A percentile compares a stretch with the other conserved stretches of the same genome.
Conservation (phyloP, 306 rosid genomes). For the Prunus davidiana region DNA sequence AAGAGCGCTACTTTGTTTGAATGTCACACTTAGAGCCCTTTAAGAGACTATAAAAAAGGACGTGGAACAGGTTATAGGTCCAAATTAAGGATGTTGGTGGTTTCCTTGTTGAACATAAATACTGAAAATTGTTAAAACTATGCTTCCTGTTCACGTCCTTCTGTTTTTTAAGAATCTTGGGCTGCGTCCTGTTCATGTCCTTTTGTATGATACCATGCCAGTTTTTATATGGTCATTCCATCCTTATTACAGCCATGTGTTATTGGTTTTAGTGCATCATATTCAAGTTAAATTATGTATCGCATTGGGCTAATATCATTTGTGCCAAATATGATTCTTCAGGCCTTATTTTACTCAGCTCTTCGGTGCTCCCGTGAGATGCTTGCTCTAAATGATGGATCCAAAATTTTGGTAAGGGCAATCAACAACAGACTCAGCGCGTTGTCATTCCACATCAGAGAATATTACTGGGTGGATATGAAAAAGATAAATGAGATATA, state of each 20-base stretch:
- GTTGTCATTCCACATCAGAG: conserved; percentile 86
- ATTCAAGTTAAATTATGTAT: neutral
- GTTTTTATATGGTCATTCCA: neutral
- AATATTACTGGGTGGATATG: conserved; percentile 93
- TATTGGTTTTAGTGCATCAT: neutral
- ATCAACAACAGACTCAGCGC: conserved; percentile 88
- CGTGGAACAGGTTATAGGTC: neutral
- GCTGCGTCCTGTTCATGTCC: neutral
- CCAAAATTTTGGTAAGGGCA: conserved; percentile 66
- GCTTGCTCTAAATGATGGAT: conserved; percentile 55
- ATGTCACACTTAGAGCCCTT: neutral
- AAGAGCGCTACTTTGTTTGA: neutral
- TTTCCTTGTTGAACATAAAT: conserved; percentile 4
- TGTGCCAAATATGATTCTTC: conserved; percentile 25
- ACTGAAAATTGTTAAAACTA: conserved; percentile 3
- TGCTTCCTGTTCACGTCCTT: neutral
- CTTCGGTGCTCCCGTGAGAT: conserved; percentile 85
- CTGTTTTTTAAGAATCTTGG: neutral
- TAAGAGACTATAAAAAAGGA: neutral
- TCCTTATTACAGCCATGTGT: neutral
- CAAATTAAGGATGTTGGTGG: neutral
- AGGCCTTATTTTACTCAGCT: conserved; percentile 96
- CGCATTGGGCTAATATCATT: conserved; percentile 20
- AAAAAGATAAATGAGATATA: conserved; percentile 86
- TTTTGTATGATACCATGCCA: neutral